A percentile compares a stretch with the other conserved stretches of the same genome.
Evolutionary conservation across 257 asterid species (phyloP).

Genomic region (Nicotiana paniculata): DNA sequence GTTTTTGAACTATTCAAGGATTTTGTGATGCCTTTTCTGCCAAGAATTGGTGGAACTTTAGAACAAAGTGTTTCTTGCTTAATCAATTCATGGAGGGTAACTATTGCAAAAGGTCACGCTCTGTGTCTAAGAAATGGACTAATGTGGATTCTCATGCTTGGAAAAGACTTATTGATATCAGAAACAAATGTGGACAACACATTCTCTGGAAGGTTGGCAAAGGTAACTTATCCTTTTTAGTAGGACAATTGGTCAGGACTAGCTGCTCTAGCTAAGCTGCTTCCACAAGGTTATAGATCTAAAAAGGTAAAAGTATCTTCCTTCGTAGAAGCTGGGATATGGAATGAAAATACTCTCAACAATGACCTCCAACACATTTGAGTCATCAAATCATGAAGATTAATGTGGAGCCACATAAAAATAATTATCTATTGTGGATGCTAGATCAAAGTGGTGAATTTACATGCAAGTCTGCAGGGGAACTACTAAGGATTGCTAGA

Average conservation of each 20-base stretch:
- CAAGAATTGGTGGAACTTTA: background rate
- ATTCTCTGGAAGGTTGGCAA: background rate
- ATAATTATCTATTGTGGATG: background rate
- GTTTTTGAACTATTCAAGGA: background rate
- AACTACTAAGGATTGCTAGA: background rate
- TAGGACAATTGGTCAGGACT: background rate
- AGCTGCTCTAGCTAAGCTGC: background rate
- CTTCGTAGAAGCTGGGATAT: too few relatives aligned
- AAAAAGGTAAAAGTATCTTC: too few relatives aligned
- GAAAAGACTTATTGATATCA: background rate
- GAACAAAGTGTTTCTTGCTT: too few relatives aligned
- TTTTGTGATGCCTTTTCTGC: background rate
- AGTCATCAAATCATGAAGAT: background rate
- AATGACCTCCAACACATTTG: background rate
- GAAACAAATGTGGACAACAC: too few relatives aligned
- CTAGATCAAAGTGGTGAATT: background rate
- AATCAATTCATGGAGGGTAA: background rate
- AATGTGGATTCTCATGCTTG: background rate
- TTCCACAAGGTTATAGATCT: background rate
- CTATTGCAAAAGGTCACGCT: background rate
- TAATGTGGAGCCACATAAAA: background rate
- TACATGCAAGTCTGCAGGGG: background rate
- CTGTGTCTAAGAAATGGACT: background rate
- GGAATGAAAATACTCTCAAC: background rate
- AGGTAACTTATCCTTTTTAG: too few relatives aligned